Percentiles rank a stretch among this genome's conserved stretches.
Evolutionary conservation across 164 flowering plant genomes (phyloP).

Genomic region (Berberis vulgaris): DNA sequence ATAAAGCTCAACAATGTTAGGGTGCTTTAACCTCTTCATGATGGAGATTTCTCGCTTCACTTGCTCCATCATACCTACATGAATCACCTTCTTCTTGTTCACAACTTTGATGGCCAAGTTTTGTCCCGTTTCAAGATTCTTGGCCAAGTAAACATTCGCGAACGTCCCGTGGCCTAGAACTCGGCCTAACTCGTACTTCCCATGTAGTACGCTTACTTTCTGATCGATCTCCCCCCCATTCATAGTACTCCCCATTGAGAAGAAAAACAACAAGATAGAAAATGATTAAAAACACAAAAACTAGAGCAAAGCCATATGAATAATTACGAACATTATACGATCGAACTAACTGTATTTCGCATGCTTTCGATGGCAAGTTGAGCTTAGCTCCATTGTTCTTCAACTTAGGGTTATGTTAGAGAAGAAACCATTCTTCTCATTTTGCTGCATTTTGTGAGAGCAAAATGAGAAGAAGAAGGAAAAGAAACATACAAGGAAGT

Average conservation of each 20-base stretch:
- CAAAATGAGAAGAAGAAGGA: no score
- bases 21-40: constrained; percentile 50
- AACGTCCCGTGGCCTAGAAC: constrained; percentile 29
- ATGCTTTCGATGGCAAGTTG: constrained; percentile 52
- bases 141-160: constrained; percentile 49
- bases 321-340: background rate
- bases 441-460: no score
- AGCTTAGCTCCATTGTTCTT: no score
- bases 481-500: no score
- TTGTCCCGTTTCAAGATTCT: constrained; percentile 30
- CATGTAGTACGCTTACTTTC: constrained; percentile 15
- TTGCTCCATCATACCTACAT: constrained; percentile 55
- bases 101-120: constrained; percentile 52
- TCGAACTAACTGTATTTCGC: constrained; percentile 57
- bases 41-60: constrained; percentile 51
- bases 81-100: constrained; percentile 42
- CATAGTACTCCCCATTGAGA: constrained; percentile 2
- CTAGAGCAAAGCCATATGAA: background rate
- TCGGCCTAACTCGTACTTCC: constrained; percentile 30
- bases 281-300: background rate
- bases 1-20: constrained; percentile 44
- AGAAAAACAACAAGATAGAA: no score
- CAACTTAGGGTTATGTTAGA: no score
- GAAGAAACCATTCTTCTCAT: no score
- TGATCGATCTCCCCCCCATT: background rate